Evolutionary conservation across 768 basidiomycete species (phyloP).

Genomic region (Hygrophoropsis aurantiaca): DNA sequence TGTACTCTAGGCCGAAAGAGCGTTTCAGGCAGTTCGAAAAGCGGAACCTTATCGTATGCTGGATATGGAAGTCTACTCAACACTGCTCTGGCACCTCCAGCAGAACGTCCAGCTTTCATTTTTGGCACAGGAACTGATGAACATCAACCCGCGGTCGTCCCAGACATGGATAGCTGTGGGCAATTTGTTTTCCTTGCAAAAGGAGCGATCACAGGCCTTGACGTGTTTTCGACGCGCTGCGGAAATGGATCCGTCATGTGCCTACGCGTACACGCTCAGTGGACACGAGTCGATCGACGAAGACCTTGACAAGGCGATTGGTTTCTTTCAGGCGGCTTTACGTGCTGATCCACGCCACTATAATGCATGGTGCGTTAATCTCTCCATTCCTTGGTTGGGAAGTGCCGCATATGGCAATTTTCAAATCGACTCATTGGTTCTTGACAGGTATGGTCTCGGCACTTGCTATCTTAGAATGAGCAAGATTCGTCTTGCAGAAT

Average conservation of each 20-base stretch:
- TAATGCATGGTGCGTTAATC: conserved; percentile 85
- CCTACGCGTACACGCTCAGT: conserved; percentile 94
- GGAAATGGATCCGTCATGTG: conserved; percentile 85
- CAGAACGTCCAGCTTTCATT: conserved; percentile 83
- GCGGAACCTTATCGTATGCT: conserved; percentile 87
- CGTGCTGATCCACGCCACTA: conserved; percentile 92
- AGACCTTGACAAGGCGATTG: conserved; percentile 88
- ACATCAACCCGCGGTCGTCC: conserved; percentile 77
- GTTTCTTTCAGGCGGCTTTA: conserved; percentile 89
- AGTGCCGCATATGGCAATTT: not conserved
- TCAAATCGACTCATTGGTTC: conserved; percentile 29
- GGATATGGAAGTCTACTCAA: conserved; percentile 97
- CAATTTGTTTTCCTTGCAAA: conserved; percentile 93
- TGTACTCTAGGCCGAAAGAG: conserved; percentile 75
- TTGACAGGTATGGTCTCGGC: conserved; percentile 93
- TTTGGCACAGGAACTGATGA: conserved; percentile 89
- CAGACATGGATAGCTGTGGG: conserved; percentile 97
- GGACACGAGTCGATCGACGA: conserved; percentile 98
- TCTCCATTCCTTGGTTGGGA: conserved; percentile 3
- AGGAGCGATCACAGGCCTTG: conserved; percentile 90
- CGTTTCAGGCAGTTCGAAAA: conserved; percentile 78
- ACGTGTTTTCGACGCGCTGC: conserved; percentile 92
- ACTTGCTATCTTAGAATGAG: conserved; percentile 95
- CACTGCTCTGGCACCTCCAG: conserved; percentile 93
- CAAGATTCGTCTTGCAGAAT: conserved; percentile 91